These are phyloP conservation scores for Gaeumannomyces tritici DNA, from an alignment of 2,329 filamentous ascomycete genomes.

Conservation along the genomic window DNA sequence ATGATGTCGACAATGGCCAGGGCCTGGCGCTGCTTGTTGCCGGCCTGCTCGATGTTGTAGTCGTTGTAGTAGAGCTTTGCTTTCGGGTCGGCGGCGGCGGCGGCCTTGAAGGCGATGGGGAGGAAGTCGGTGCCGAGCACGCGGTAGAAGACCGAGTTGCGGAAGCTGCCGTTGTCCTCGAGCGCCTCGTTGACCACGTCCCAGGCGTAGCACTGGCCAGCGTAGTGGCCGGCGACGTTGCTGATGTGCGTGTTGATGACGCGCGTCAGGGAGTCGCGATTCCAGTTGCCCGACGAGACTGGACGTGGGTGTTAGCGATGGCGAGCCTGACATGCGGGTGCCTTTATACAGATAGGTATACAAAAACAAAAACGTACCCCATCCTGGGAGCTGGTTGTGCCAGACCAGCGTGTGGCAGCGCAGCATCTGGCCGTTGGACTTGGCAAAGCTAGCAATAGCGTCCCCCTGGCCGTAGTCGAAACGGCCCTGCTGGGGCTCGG, in stretches of 20 bases:
- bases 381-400: slow-evolving; percentile 42
- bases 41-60: slow-evolving; percentile 36
- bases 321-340: too few species aligned
- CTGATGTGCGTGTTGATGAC: slow-evolving; percentile 44
- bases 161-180: slow-evolving; percentile 35
- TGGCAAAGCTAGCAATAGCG: slow-evolving; percentile 36
- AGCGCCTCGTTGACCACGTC: slow-evolving; percentile 45
- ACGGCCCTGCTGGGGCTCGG: slow-evolving; percentile 42
- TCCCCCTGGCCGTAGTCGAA: slow-evolving; percentile 53
- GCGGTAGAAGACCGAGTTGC: slow-evolving; percentile 32
- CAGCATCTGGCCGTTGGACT: slow-evolving; percentile 38
- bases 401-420: slow-evolving; percentile 54
- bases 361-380: slow-evolving; percentile 23
- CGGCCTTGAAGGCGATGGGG: slow-evolving; percentile 34
- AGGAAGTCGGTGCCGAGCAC: slow-evolving; percentile 36
- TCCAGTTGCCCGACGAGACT: slow-evolving; percentile 26
- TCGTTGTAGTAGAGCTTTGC: slow-evolving; percentile 43
- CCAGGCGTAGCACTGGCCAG: slow-evolving; percentile 38
- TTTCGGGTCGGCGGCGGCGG: slow-evolving; percentile 27
- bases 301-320: background rate
- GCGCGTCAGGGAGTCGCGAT: slow-evolving; percentile 36
- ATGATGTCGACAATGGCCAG: slow-evolving; percentile 20
- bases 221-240: slow-evolving; percentile 32
- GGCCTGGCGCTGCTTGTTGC: slow-evolving; percentile 21
- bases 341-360: background rate